Conservation (phyloP, 108 stramenopile species). For the Cyclotella kingstonii region DNA sequence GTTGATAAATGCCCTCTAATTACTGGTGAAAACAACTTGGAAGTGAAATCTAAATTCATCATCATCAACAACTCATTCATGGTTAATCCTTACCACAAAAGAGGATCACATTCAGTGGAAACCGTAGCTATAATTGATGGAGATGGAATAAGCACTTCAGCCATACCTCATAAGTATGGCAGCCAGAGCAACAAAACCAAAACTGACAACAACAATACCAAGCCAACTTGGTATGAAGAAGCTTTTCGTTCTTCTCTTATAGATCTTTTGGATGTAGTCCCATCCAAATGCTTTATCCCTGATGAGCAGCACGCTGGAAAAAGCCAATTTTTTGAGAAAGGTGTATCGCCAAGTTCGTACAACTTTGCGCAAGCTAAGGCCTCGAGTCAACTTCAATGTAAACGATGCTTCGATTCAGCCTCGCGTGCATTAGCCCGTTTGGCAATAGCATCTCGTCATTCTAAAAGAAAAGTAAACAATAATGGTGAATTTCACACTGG, state of each 20-base stretch:
- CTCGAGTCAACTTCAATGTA: constrained; percentile 22
- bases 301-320: background rate
- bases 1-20: background rate
- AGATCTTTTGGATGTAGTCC: constrained; percentile 24
- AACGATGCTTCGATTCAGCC: constrained; percentile 36
- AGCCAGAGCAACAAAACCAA: constrained; percentile 1
- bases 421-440: constrained; percentile 36
- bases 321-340: background rate
- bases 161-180: constrained; percentile 3
- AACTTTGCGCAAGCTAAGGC: constrained; percentile 24
- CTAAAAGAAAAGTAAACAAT: background rate
- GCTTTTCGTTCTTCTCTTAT: constrained; percentile 30
- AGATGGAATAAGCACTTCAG: background rate
- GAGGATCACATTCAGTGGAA: too few species aligned
- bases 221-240: constrained; percentile 30
- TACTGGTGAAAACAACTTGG: background rate
- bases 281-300: constrained; percentile 9
- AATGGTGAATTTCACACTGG: background rate
- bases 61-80: too few species aligned
- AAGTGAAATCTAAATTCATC: background rate
- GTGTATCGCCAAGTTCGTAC: constrained; percentile 18
- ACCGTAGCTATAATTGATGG: background rate
- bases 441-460: constrained; percentile 30
- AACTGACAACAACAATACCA: background rate
- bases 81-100: too few species aligned